Conservation (phyloP, 2,329 filamentous ascomycete genomes). For the Coniella lustricola region DNA sequence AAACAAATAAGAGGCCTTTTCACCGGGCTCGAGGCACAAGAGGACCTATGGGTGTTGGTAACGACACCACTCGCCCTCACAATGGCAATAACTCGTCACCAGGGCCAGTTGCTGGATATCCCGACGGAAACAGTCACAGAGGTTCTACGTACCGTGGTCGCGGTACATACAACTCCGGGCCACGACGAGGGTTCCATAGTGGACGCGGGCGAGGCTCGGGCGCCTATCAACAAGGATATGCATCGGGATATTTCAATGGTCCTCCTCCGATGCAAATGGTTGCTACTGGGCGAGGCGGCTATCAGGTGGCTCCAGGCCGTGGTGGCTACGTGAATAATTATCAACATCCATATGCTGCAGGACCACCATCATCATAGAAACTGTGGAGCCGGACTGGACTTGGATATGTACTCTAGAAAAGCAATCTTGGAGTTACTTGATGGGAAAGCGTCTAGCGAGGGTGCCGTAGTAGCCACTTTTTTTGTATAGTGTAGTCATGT, state of each 20-base stretch:
- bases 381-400: too few species aligned
- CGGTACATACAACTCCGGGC: background rate
- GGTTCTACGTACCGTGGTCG: constrained; percentile 5
- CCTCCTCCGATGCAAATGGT: constrained; percentile 6
- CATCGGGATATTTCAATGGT: background rate
- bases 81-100: background rate
- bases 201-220: constrained; percentile 11
- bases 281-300: background rate
- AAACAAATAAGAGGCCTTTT: constrained; percentile 27
- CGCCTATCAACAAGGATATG: background rate
- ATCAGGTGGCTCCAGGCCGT: constrained; percentile 1
- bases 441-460: too few species aligned
- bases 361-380: constrained; percentile 4
- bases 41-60: constrained; percentile 2
- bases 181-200: constrained; percentile 5
- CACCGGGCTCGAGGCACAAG: constrained; percentile 21
- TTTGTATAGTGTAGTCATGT: too few species aligned
- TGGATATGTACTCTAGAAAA: too few species aligned
- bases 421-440: too few species aligned
- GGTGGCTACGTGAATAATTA: background rate
- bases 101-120: background rate
- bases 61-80: background rate
- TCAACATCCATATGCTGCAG: constrained; percentile 1
- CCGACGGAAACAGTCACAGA: background rate
- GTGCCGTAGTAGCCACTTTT: too few species aligned